Evolutionary conservation across 768 basidiomycete species (phyloP).

Genomic region (Trametes coccinea): DNA sequence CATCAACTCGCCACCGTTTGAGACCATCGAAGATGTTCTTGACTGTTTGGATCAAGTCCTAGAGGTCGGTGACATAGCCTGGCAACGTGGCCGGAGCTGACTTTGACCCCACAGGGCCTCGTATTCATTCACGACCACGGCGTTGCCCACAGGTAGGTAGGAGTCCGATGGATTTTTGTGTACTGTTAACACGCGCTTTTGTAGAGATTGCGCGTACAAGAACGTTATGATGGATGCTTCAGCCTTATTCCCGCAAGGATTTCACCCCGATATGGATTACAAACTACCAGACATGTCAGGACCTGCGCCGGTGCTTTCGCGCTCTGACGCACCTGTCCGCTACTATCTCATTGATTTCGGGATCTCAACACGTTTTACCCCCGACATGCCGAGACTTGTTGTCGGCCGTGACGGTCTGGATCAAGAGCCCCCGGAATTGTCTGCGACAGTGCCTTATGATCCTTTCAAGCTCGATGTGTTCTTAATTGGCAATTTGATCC

Average conservation of each 20-base stretch:
- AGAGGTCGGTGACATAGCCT: not conserved
- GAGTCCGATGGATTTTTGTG: not conserved
- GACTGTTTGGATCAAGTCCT: slow-evolving; percentile 4
- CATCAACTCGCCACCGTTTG: not conserved
- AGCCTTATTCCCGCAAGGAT: slow-evolving; percentile 23
- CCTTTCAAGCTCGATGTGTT: slow-evolving; percentile 30
- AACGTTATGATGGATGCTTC: slow-evolving; percentile 30
- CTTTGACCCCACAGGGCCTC: slow-evolving; percentile 17
- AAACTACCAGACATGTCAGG: not conserved
- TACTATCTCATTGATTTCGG: slow-evolving; percentile 34
- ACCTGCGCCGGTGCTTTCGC: not conserved
- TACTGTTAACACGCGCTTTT: not conserved
- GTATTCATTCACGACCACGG: slow-evolving; percentile 24
- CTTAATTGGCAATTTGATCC: slow-evolving; percentile 25
- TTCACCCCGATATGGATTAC: slow-evolving; percentile 18
- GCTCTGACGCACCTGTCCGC: slow-evolving; percentile 10
- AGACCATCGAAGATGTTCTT: not conserved
- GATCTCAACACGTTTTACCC: slow-evolving; percentile 23
- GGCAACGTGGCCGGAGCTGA: too few relatives aligned
- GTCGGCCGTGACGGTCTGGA: slow-evolving; percentile 22
- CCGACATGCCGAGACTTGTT: not conserved
- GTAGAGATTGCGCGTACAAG: slow-evolving; percentile 24
- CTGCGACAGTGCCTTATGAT: slow-evolving; percentile 22
- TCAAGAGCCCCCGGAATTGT: slow-evolving; percentile 25
- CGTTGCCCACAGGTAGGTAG: slow-evolving; percentile 23